phyloP scores from a whole-genome alignment of 2,329 filamentous ascomycete species.

The Cordyceps cicadae region DNA sequence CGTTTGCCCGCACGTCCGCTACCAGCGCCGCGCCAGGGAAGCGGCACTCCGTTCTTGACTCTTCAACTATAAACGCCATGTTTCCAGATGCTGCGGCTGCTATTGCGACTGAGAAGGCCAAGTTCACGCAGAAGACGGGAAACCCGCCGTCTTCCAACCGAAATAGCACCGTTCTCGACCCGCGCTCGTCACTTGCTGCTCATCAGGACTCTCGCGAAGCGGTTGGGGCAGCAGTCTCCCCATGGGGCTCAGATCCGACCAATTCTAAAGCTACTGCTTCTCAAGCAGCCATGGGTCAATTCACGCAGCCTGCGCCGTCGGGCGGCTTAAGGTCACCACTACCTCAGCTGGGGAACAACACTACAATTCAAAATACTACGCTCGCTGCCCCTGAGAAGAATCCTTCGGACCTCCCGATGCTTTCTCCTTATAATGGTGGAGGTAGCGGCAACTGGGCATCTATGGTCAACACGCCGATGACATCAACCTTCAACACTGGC shows the following conservation, averaged over 20 bases:
- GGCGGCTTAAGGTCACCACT: slow-evolving; percentile 72
- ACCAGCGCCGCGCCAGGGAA: slow-evolving; percentile 67
- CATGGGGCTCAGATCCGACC: slow-evolving; percentile 58
- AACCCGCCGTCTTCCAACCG: slow-evolving; percentile 84
- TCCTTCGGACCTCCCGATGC: slow-evolving; percentile 63
- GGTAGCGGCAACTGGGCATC: slow-evolving; percentile 94
- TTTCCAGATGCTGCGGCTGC: slow-evolving; percentile 96
- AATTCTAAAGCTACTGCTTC: slow-evolving; percentile 68
- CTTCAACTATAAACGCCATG: slow-evolving; percentile 94
- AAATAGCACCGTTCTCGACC: slow-evolving; percentile 75
- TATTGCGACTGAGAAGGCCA: slow-evolving; percentile 97
- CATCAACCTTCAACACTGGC: slow-evolving; percentile 63
- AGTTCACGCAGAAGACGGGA: slow-evolving; percentile 92
- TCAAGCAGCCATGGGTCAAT: slow-evolving; percentile 87
- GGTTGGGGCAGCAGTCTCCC: slow-evolving; percentile 44
- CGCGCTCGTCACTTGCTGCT: slow-evolving; percentile 65
- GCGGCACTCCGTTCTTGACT: slow-evolving; percentile 88
- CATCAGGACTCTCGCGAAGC: slow-evolving; percentile 30
- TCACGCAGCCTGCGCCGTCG: slow-evolving; percentile 71
- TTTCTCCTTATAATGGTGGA: slow-evolving; percentile 68
- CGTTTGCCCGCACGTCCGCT: slow-evolving; percentile 70
- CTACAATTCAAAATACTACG: slow-evolving; percentile 75
- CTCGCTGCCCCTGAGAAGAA: slow-evolving; percentile 62
- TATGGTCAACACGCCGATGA: slow-evolving; percentile 97
- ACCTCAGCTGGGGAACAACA: slow-evolving; percentile 57